Percentiles rank a stretch among this genome's conserved stretches.
Conservation (phyloP, 2,329 filamentous ascomycete genomes). For the Ilyonectria destructans region DNA sequence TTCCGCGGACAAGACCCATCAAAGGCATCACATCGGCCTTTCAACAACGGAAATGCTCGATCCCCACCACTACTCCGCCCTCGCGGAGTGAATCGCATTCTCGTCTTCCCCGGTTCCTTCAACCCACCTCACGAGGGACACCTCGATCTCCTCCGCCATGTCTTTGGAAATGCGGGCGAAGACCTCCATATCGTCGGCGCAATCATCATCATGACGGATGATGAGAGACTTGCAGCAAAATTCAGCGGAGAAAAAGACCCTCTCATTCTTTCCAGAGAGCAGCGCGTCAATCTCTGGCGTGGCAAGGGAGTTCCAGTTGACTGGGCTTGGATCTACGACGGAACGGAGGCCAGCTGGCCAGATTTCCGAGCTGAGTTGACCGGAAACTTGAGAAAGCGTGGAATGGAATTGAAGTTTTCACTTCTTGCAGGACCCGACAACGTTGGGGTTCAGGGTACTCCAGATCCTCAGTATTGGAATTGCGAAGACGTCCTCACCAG, state of each 20-base stretch:
- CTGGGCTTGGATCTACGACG: slow-evolving; percentile 49
- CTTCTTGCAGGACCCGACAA: slow-evolving; percentile 48
- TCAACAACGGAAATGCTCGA: slow-evolving; percentile 33
- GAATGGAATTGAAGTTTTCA: slow-evolving; percentile 42
- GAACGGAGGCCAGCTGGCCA: slow-evolving; percentile 36
- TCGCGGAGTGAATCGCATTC: slow-evolving; percentile 47
- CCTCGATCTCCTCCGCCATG: slow-evolving; percentile 51
- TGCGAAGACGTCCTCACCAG: slow-evolving; percentile 46
- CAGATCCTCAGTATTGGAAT: slow-evolving; percentile 41
- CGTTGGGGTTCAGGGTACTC: slow-evolving; percentile 29
- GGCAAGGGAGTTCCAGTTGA: slow-evolving; percentile 30
- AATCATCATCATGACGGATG: slow-evolving; percentile 50
- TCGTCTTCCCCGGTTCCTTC: slow-evolving; percentile 57
- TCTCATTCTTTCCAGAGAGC: slow-evolving; percentile 37
- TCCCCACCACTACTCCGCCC: slow-evolving; percentile 29
- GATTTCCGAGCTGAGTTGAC: slow-evolving; percentile 34
- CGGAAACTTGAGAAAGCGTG: slow-evolving; percentile 11
- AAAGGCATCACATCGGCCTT: slow-evolving; percentile 24
- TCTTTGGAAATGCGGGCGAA: slow-evolving; percentile 46
- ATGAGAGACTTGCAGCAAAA: slow-evolving; percentile 46
- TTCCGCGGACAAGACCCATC: background rate
- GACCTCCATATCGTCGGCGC: slow-evolving; percentile 53
- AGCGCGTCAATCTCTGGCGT: slow-evolving; percentile 50
- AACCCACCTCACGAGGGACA: slow-evolving; percentile 58
- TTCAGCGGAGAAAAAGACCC: slow-evolving; percentile 24